Percentiles rank a stretch among this genome's conserved stretches.
These are phyloP conservation scores for Phytophthora pistaciae DNA, from an alignment of 352 stramenopile species.

Conservation along the genomic window DNA sequence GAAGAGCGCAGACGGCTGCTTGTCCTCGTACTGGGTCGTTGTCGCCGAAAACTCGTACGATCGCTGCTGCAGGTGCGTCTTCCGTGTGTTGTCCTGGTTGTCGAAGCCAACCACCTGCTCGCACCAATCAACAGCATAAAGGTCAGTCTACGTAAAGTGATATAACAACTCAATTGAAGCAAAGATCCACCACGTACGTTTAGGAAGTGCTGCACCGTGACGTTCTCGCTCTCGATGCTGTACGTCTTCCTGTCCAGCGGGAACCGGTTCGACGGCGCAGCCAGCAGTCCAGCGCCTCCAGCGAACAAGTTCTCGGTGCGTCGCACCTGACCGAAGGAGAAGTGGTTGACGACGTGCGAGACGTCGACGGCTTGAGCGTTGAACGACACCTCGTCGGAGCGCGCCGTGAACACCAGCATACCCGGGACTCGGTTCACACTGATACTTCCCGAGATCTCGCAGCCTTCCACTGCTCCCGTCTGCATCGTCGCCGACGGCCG, in stretches of 20 bases:
- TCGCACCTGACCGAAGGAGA: conserved; percentile 88
- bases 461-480: conserved; percentile 64
- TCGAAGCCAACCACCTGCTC: conserved; percentile 81
- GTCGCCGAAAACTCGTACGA: conserved; percentile 84
- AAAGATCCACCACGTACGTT: conserved; percentile 68
- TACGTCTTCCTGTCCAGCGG: conserved; percentile 69
- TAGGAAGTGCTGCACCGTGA: conserved; percentile 84
- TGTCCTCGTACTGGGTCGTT: conserved; percentile 78
- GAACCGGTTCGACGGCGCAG: conserved; percentile 63
- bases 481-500: conserved; percentile 39
- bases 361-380: conserved; percentile 66
- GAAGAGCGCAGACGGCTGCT: conserved; percentile 74
- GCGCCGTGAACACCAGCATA: conserved; percentile 72
- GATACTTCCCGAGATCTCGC: conserved; percentile 81
- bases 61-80: conserved; percentile 64
- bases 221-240: conserved; percentile 67
- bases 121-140: conserved; percentile 8
- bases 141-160: neutral
- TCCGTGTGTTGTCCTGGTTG: conserved; percentile 59
- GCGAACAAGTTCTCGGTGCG: conserved; percentile 66
- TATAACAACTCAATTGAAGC: neutral
- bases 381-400: conserved; percentile 78
- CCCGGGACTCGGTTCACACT: conserved; percentile 83
- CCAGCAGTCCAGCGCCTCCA: conserved; percentile 48
- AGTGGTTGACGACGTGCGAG: conserved; percentile 82